Conservation (phyloP, 805 yeast species). For the Lachancea thermotolerans region DNA sequence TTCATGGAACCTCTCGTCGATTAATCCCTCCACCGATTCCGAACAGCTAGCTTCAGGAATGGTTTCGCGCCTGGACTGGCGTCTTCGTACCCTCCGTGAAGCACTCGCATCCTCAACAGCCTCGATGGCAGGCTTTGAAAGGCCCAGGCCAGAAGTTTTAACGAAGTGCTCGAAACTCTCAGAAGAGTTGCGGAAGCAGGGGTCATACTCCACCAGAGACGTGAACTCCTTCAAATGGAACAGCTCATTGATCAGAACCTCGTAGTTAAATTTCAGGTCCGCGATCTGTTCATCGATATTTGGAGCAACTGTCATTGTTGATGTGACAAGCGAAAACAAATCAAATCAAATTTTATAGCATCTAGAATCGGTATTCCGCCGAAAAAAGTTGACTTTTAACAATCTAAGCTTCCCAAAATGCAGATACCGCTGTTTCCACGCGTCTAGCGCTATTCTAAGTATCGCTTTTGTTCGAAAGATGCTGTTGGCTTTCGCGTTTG, state of each 20-base stretch:
- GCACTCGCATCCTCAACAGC: conserved; percentile 26
- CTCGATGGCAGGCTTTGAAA: conserved; percentile 30
- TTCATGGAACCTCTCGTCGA: conserved; percentile 15
- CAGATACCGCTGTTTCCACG: neutral
- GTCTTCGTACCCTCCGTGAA: conserved; percentile 13
- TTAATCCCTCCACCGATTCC: conserved; percentile 11
- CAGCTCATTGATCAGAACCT: conserved; percentile 48
- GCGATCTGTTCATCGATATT: conserved; percentile 33
- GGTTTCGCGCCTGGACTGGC: conserved; percentile 10
- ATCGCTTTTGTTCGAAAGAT: conserved; percentile 5
- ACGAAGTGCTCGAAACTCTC: conserved; percentile 34
- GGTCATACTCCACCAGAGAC: conserved; percentile 58
- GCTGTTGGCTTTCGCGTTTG: neutral
- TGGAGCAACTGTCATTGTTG: conserved; percentile 3
- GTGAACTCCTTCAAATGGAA: conserved; percentile 58
- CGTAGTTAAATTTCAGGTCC: conserved; percentile 40
- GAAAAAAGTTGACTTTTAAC: neutral
- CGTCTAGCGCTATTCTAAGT: neutral
- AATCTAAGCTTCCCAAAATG: neutral
- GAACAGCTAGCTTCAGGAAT: neutral
- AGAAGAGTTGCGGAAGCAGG: conserved; percentile 33
- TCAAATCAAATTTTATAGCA: conserved; percentile 2
- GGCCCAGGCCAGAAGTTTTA: conserved; percentile 30
- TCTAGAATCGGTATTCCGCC: neutral
- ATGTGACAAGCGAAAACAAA: neutral